These are phyloP conservation scores for Phyllosticta citrichinensis DNA, from an alignment of 2,329 filamentous ascomycete genomes.

Conservation along the genomic window DNA sequence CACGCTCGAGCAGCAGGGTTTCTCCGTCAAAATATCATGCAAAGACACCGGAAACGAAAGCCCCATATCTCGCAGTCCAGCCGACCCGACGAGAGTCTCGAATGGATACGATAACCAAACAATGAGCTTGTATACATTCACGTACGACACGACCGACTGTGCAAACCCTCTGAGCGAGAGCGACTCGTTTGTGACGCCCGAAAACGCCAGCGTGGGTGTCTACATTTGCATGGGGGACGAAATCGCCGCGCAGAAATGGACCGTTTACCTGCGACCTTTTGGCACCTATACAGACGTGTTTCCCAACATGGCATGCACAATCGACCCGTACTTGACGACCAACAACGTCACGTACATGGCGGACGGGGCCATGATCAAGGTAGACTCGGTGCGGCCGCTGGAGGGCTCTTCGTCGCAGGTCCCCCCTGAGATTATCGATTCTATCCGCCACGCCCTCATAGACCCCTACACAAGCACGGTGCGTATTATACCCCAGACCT, in stretches of 20 bases:
- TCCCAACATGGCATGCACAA: neutral
- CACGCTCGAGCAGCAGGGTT: neutral
- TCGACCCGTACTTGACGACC: neutral
- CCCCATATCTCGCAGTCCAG: neutral
- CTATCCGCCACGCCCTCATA: neutral
- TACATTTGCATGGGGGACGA: neutral
- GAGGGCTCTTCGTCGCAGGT: neutral
- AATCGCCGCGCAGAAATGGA: neutral
- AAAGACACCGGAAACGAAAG: neutral
- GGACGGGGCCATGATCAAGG: neutral
- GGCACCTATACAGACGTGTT: neutral
- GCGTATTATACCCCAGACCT: neutral
- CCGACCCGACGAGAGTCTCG: neutral
- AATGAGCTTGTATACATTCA: neutral
- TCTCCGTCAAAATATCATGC: neutral
- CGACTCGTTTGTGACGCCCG: neutral
- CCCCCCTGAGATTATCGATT: neutral
- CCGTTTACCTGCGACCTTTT: neutral
- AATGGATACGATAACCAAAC: neutral
- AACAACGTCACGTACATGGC: neutral
- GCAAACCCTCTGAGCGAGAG: neutral
- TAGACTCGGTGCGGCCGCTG: neutral
- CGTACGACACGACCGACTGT: neutral
- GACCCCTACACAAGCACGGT: neutral
- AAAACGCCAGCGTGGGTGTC: neutral